Conservation (phyloP, 2,329 filamentous ascomycete genomes). For the Colletotrichum lentis region DNA sequence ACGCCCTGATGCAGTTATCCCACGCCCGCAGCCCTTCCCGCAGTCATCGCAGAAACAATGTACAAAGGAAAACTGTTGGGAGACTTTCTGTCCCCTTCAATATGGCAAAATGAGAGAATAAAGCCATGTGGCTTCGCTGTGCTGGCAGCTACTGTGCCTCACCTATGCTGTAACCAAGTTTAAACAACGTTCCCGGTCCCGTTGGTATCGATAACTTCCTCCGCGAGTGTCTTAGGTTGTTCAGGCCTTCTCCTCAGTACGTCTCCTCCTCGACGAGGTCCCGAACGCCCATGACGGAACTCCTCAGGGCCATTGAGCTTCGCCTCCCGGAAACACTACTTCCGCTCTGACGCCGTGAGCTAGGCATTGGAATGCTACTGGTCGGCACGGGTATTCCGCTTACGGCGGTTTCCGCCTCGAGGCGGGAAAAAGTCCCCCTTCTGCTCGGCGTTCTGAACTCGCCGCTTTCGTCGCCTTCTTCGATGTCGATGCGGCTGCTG, state of each 20-base stretch:
- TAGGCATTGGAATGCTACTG: conserved; percentile 59
- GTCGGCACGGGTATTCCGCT: conserved; percentile 53
- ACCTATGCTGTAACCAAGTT: conserved; percentile 18
- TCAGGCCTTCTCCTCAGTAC: conserved; percentile 50
- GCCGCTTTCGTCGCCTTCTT: conserved; percentile 54
- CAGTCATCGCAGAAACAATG: conserved; percentile 27
- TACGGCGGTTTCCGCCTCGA: conserved; percentile 52
- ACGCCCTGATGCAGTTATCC: conserved; percentile 31
- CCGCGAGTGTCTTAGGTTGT: background rate
- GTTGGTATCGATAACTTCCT: conserved; percentile 33
- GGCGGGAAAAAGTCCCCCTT: conserved; percentile 61
- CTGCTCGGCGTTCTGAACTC: conserved; percentile 63
- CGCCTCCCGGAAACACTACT: conserved; percentile 42
- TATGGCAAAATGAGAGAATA: conserved; percentile 18
- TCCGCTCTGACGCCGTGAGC: conserved; percentile 55
- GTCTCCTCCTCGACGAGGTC: conserved; percentile 63
- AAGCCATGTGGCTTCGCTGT: conserved; percentile 27
- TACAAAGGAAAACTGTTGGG: conserved; percentile 28
- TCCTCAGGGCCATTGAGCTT: conserved; percentile 48
- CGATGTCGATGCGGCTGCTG: conserved; percentile 59
- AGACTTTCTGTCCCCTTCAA: conserved; percentile 12
- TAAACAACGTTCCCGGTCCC: conserved; percentile 45
- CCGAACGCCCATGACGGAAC: conserved; percentile 44
- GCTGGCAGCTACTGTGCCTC: conserved; percentile 7
- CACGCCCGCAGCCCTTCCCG: conserved; percentile 28